A percentile compares a stretch with the other conserved stretches of the same genome.
phyloP scores from a whole-genome alignment of 129 eudicot genomes.

The Flaveria bidentis region DNA sequence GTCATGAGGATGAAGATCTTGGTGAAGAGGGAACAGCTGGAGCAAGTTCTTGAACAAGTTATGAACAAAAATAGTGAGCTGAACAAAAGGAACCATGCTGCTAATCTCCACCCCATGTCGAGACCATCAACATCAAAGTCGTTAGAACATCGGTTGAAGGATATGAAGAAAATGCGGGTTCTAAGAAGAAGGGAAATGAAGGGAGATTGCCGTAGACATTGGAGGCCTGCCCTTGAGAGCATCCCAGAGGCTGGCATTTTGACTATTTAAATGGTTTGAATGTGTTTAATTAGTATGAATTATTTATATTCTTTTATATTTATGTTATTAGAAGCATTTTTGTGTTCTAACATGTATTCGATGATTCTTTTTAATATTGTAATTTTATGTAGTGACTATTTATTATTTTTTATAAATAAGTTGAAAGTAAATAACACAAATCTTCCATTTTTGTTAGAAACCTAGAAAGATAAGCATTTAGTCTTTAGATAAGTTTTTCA shows the following conservation, averaged over 20 bases:
- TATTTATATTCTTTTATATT: too few species aligned
- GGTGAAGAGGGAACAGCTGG: conserved; percentile 28
- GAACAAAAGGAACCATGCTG: background rate
- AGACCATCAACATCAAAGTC: conserved; percentile 8
- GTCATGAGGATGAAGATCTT: conserved; percentile 38
- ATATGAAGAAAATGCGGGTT: conserved; percentile 22
- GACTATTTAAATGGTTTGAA: background rate
- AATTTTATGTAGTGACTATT: too few species aligned
- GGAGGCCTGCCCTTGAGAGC: conserved; percentile 37
- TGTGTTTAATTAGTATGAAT: too few species aligned
- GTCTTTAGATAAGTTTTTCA: too few species aligned
- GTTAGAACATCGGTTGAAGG: conserved; percentile 28
- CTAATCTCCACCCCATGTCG: background rate
- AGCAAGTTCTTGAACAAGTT: conserved; percentile 37
- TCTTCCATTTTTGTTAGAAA: too few species aligned
- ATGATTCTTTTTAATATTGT: background rate
- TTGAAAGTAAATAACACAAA: too few species aligned
- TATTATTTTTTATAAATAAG: too few species aligned
- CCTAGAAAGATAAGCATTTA: too few species aligned
- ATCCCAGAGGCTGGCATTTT: conserved; percentile 24
- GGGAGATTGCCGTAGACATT: conserved; percentile 12
- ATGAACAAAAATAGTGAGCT: background rate
- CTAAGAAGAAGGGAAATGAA: background rate
- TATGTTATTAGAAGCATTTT: too few species aligned
- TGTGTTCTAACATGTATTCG: background rate